Conservation (phyloP, 495 filamentous ascomycete genomes). For the Xylaria longipes region DNA sequence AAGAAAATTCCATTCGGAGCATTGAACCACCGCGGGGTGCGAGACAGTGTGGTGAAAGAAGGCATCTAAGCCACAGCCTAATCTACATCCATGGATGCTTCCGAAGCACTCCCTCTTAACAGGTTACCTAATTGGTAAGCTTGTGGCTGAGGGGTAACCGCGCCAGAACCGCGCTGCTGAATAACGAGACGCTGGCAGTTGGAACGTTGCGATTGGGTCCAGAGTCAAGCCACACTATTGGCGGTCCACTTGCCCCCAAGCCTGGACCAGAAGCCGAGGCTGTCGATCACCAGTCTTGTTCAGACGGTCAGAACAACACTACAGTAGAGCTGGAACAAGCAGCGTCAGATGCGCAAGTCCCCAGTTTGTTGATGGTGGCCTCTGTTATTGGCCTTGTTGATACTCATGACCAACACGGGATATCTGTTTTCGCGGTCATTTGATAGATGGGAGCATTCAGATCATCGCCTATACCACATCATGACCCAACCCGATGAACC, state of each 20-base stretch:
- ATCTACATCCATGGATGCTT: not conserved
- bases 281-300: constrained; percentile 14
- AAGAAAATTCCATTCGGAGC: constrained; percentile 3
- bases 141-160: constrained; percentile 16
- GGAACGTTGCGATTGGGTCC: constrained; percentile 4
- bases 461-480: constrained; percentile 15
- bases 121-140: not conserved
- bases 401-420: constrained; percentile 23
- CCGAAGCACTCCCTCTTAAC: not conserved
- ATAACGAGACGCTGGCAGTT: not conserved
- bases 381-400: constrained; percentile 22
- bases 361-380: not conserved
- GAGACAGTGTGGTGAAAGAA: constrained; percentile 22
- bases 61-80: constrained; percentile 13
- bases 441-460: not conserved
- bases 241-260: not conserved
- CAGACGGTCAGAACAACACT: constrained; percentile 9
- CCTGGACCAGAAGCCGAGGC: constrained; percentile 2
- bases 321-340: not conserved
- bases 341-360: constrained; percentile 11
- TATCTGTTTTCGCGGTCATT: constrained; percentile 19
- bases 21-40: constrained; percentile 18
- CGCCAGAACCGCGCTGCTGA: not conserved
- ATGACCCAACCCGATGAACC: constrained; percentile 11
- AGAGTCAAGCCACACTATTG: constrained; percentile 15